Evolutionary conservation across 371 early-diverging fungal genomes (phyloP), one percentile per base, ranked within the genome.

Genomic region (Actinomortierella ambigua): DNA sequence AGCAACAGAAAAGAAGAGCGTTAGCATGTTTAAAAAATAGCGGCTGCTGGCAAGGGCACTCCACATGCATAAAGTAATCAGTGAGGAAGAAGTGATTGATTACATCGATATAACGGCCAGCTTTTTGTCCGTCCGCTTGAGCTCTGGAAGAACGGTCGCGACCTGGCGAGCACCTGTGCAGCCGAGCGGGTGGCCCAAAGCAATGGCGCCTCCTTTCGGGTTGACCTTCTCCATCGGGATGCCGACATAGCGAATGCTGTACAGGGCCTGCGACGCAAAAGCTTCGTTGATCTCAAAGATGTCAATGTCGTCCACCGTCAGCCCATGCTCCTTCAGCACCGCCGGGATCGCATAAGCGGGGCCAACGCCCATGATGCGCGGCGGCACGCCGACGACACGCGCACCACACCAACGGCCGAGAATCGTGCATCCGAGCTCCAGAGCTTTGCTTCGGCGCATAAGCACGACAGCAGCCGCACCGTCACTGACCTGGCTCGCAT

Each of bases 121-220:
- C 69, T 86, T 85, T 82, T 95, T 89, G 66, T 88, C 82, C 48
- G 88, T 87, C 50, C 96, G 88, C 80, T 92, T 88, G 73, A 99
- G 85, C 76, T 96, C 96, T 47, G 94, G 89, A 39, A 99, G 76
- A 50, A 98, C 79, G 6, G 98, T 98, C 20, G 98, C 92, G 64
- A 98, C 86, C 77, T 97, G 95, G 69, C 99, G 89, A 8, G 98
- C 96, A 63, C 99, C 98, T 49, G 97, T 97, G 78, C 88, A 86
- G 39, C 94, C 96, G 65, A 93, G 71, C 51, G 92, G 95, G 81
- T 98, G 98, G 53, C 98, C 98, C 43, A 98, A 85, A n/a, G 97
- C 97, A 73, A 99, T 98, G 43, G 98, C 97, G 53, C 99, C 99
- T 65, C 99, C 99, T 84, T 90, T 97, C 52, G 95, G 96, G 81